Conservation (phyloP, 2,329 filamentous ascomycete genomes). For the Hymenoscyphus fructigenus region DNA sequence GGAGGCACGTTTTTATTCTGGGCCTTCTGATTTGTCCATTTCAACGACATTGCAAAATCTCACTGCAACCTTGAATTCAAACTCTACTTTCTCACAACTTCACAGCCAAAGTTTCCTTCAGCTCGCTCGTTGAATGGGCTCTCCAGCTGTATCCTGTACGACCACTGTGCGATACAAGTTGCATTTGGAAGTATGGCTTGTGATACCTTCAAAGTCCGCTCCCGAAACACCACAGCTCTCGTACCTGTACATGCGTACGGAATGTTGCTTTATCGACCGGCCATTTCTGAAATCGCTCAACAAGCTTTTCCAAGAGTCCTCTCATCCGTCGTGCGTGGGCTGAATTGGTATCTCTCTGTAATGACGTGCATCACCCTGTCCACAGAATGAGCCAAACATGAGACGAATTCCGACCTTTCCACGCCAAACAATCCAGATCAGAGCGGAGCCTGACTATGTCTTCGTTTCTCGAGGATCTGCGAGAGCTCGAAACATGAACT, state of each 20-base stretch:
- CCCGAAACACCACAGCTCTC: not conserved
- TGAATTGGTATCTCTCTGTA: not conserved
- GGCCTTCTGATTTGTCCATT: not conserved
- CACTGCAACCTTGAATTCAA: not conserved
- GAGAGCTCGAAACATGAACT: not conserved
- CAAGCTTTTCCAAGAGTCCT: not conserved
- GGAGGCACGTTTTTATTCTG: not conserved
- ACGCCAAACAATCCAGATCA: not conserved
- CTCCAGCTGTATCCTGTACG: not conserved
- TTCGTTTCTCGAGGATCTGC: not conserved
- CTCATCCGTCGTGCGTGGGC: not conserved
- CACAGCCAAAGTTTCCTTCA: not conserved
- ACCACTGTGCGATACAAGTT: not conserved
- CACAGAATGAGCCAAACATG: not conserved
- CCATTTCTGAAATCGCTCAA: not conserved
- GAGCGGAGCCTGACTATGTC: not conserved
- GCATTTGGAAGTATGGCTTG: not conserved
- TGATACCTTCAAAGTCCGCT: not conserved
- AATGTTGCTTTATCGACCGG: not conserved
- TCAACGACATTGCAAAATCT: not conserved
- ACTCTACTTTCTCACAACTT: not conserved
- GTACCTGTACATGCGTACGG: not conserved
- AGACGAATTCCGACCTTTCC: not conserved
- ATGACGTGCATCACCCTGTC: constrained; percentile 1
- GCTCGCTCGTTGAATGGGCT: not conserved